Conservation (phyloP, 306 rosid species). For the Vigna radiata region DNA sequence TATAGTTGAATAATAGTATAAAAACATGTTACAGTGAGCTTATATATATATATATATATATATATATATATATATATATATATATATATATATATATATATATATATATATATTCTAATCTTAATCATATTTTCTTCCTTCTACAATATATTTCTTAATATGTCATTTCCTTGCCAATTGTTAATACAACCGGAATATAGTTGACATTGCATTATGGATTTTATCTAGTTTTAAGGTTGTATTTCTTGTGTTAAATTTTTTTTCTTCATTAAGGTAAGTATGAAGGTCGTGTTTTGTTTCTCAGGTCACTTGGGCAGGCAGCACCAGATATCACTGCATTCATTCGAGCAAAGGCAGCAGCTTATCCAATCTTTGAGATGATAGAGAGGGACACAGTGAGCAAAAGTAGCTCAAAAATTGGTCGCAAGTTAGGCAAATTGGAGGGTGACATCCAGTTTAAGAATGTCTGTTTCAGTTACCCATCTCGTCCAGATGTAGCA, state of each 20-base stretch:
- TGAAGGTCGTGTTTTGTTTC: constrained; percentile 33
- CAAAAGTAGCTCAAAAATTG: constrained; percentile 62
- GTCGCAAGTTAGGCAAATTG: constrained; percentile 62
- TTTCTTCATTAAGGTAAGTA: constrained; percentile 13
- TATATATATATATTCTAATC: neutral
- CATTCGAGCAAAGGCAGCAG: constrained; percentile 89
- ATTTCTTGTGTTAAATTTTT: neutral
- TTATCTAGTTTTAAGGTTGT: neutral
- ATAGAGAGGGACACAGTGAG: constrained; percentile 81
- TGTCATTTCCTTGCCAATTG: too few species aligned
- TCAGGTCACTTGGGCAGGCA: constrained; percentile 94
- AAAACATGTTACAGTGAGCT: too few species aligned
- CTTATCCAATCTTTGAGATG: constrained; percentile 94
- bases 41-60: too few species aligned
- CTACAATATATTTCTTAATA: too few species aligned
- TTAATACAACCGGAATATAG: neutral
- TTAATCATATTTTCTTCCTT: neutral
- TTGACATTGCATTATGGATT: constrained; percentile 13
- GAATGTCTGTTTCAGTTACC: constrained; percentile 81
- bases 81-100: too few species aligned
- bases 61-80: too few species aligned
- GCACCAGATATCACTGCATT: constrained; percentile 93
- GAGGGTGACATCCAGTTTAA: constrained; percentile 86
- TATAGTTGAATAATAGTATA: too few species aligned
- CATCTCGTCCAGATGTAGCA: constrained; percentile 76